Conservation (phyloP, 305 asterid species). For the Fraxinus nigra region DNA sequence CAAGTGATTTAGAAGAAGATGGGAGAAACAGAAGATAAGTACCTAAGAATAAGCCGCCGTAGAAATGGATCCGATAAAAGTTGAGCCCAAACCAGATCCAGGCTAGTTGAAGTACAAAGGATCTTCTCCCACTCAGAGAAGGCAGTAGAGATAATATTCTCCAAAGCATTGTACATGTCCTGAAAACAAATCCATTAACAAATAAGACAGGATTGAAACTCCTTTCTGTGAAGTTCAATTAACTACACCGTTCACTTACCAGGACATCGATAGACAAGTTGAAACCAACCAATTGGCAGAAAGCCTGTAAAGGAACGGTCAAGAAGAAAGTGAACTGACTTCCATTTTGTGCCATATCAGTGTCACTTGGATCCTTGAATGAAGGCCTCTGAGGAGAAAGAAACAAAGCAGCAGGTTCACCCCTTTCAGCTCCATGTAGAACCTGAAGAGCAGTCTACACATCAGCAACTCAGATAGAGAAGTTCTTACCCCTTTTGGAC, state of each 20-base stretch:
- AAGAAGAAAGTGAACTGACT: constrained; percentile 94
- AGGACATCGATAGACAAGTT: constrained; percentile 42
- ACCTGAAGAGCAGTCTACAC: constrained; percentile 47
- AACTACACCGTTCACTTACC: constrained; percentile 43
- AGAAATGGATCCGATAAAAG: constrained; percentile 81
- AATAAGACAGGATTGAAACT: constrained; percentile 11
- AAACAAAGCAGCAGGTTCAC: constrained; percentile 80
- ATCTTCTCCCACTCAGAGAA: constrained; percentile 89
- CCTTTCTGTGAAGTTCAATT: constrained; percentile 13
- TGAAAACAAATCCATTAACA: constrained; percentile 31
- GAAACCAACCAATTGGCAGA: constrained; percentile 77
- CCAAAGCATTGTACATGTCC: constrained; percentile 55
- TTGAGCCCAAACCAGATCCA: constrained; percentile 95
- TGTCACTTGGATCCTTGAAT: constrained; percentile 49
- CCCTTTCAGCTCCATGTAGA: constrained; percentile 88
- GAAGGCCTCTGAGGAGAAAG: constrained; percentile 86
- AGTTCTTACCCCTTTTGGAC: neutral
- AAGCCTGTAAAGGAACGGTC: constrained; percentile 87
- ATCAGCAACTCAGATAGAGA: constrained; percentile 29
- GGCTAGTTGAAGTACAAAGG: constrained; percentile 74
- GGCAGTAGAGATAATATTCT: constrained; percentile 61
- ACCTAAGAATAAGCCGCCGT: constrained; percentile 89
- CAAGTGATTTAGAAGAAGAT: neutral
- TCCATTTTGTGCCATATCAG: constrained; percentile 57
- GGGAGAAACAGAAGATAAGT: constrained; percentile 24